Evolutionary conservation across 441 rosid species (phyloP), one percentile per base, ranked within the genome.

Genomic region (Erodium moschatum): DNA sequence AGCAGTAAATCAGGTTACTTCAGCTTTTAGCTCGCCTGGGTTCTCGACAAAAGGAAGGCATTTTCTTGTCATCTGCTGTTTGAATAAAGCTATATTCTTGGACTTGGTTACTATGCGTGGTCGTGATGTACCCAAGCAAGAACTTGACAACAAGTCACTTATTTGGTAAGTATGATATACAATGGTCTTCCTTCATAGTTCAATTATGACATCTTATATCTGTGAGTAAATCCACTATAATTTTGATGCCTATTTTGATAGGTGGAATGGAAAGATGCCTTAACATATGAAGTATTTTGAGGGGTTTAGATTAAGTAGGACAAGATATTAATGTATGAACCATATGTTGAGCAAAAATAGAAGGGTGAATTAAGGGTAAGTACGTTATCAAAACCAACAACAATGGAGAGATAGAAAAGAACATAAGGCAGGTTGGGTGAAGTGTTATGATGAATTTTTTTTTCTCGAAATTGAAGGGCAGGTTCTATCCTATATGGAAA

Each of bases 21-120:
- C 96, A 3, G 82, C 89, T 38, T 91, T 91, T 75, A 71, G 92
- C 40, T 86, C 97, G 70, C 96, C 92, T 46, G 86, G 93, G 61
- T 89, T 97, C 1, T 86, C 97, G 6, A 93, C 98, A 64, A 93
- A 87, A 81, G 97, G 98, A 56, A 82, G 97, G 52, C 98, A 93
- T 83, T 93, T 93, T 80, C 89, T 93, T 80, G 98, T 93, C 70
- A 89, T 91, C 63, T 93, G 97, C 68, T 91, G 98, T 69, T 96
- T 87, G 85, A 91, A 93, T 76, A 93, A 93, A 77, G 97, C 96
- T 44, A 89, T 91, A 71, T 93, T 93, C 78, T 74, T 93, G 88
- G 98, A 93, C 72, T 80, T 93, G 87, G 98, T 93, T 44, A 88
- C 98, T 12, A 91, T 93, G 97, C 96, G 96, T 24, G 91, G 98